These are phyloP conservation scores for Taxillus chinensis DNA, from an alignment of 164 flowering plant genomes.

Conservation along the genomic window DNA sequence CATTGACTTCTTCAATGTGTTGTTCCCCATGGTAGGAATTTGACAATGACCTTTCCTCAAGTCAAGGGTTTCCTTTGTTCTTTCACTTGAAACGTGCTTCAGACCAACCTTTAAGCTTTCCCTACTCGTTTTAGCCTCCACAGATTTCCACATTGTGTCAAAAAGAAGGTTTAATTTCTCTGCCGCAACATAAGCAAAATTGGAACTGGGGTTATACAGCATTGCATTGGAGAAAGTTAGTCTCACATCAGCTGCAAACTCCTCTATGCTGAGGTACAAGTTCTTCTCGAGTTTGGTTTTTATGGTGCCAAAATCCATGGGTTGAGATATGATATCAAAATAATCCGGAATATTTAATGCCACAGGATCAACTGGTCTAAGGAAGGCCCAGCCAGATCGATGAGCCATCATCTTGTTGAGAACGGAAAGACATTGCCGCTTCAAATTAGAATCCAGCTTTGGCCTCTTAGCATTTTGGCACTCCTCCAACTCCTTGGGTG, in stretches of 20 bases:
- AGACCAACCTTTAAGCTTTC: conserved; percentile 15
- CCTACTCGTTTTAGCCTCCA: conserved; percentile 27
- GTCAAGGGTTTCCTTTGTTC: conserved; percentile 6
- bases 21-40: conserved; percentile 7
- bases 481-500: conserved; percentile 15
- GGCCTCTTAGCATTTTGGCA: conserved; percentile 34
- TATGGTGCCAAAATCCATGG: conserved; percentile 92
- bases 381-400: conserved; percentile 40
- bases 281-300: conserved; percentile 43
- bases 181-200: conserved; percentile 52
- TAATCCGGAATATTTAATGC: conserved; percentile 62
- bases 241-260: conserved; percentile 74
- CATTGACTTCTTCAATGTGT: conserved; percentile 3
- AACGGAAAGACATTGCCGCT: conserved; percentile 36
- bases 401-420: conserved; percentile 51
- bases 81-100: conserved; percentile 9
- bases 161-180: conserved; percentile 32
- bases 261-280: conserved; percentile 28
- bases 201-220: conserved; percentile 59
- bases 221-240: conserved; percentile 84
- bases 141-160: conserved; percentile 38
- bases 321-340: conserved; percentile 45
- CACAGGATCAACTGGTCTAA: conserved; percentile 72
- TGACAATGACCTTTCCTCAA: conserved; percentile 9
- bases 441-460: conserved; percentile 36